Evolutionary conservation across 2,329 filamentous ascomycete species (phyloP).

Genomic region (Curvularia hawaiiensis): DNA sequence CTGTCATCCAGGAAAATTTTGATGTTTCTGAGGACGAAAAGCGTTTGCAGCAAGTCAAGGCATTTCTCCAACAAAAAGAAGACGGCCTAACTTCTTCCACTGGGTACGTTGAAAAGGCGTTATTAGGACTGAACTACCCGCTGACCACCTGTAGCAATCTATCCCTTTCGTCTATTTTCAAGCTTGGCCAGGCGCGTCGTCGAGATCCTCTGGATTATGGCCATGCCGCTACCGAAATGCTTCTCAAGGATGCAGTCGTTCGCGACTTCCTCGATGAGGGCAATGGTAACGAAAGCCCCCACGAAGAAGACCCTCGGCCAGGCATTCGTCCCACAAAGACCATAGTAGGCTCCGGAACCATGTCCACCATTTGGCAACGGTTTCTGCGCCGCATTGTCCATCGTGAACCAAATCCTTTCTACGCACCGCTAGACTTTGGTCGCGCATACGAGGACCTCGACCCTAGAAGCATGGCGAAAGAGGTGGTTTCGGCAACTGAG

Average conservation of each 20-base stretch:
- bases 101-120: slow-evolving; percentile 49
- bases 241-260: slow-evolving; percentile 94
- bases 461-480: slow-evolving; percentile 84
- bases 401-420: slow-evolving; percentile 91
- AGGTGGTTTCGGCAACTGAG: slow-evolving; percentile 83
- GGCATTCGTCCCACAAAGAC: slow-evolving; percentile 46
- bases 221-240: slow-evolving; percentile 90
- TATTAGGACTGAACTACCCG: neutral
- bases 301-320: slow-evolving; percentile 40
- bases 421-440: slow-evolving; percentile 76
- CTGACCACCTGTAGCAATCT: slow-evolving; percentile 61
- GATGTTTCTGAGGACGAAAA: slow-evolving; percentile 99
- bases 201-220: slow-evolving; percentile 91
- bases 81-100: slow-evolving; percentile 67
- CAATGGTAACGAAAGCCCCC: slow-evolving; percentile 45
- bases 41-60: slow-evolving; percentile 92
- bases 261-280: slow-evolving; percentile 88
- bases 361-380: slow-evolving; percentile 67
- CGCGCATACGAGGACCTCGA: slow-evolving; percentile 79
- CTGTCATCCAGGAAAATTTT: slow-evolving; percentile 99
- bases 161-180: slow-evolving; percentile 69
- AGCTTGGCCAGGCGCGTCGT: slow-evolving; percentile 64
- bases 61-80: slow-evolving; percentile 91
- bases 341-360: slow-evolving; percentile 61
- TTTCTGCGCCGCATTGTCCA: slow-evolving; percentile 62